Conservation (phyloP, 345 rosid genomes). For the Syzygium oleosum region DNA sequence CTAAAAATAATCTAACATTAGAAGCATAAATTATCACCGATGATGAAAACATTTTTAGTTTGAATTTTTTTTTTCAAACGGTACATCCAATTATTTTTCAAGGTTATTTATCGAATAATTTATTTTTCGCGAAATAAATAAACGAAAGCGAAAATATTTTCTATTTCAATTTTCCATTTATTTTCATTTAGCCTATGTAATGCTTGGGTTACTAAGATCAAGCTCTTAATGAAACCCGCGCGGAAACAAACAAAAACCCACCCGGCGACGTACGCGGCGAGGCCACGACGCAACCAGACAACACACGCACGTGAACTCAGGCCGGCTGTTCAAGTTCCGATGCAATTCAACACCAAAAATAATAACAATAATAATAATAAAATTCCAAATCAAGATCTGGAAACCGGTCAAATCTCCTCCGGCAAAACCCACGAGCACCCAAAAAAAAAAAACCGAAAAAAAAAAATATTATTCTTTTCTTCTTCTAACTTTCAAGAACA, state of each 20-base stretch:
- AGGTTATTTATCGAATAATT: background rate
- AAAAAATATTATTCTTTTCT: rapidly evolving
- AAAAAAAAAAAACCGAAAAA: background rate
- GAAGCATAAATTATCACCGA: too few relatives aligned
- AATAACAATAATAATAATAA: background rate
- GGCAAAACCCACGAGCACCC: background rate
- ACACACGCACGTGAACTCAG: background rate
- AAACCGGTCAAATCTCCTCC: background rate
- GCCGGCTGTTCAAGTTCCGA: background rate
- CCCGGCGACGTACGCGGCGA: background rate
- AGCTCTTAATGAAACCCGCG: background rate
- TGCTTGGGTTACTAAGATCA: background rate
- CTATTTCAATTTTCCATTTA: rapidly evolving
- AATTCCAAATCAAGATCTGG: background rate
- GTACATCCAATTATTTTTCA: background rate
- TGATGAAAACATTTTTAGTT: too few relatives aligned
- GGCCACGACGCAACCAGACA: background rate
- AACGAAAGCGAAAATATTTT: background rate
- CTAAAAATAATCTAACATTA: background rate
- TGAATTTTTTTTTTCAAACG: background rate
- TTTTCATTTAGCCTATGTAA: background rate
- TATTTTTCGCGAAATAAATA: background rate
- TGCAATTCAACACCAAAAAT: background rate
- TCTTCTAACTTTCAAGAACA: background rate
- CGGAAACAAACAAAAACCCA: background rate